phyloP scores from a whole-genome alignment of 768 basidiomycete genomes.

The Trametes punicea region DNA sequence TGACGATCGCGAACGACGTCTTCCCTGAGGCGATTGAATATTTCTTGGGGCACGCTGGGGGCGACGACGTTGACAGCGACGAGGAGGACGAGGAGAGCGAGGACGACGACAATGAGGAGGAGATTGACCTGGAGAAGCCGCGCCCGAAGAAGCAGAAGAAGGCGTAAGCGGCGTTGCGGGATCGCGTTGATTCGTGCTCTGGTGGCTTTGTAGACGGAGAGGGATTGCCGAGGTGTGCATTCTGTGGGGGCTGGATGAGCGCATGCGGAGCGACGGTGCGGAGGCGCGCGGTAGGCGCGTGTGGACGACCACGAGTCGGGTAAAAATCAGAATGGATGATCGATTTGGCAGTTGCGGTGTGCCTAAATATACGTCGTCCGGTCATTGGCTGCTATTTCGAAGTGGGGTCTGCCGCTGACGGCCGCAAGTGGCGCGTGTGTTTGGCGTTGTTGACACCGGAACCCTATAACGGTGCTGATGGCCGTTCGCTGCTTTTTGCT shows the following conservation, averaged over 20 bases:
- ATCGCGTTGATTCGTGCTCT: background rate
- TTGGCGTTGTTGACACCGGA: constrained; percentile 6
- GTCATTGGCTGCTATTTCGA: constrained; percentile 21
- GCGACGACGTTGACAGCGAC: constrained; percentile 60
- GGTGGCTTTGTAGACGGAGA: background rate
- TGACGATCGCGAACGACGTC: constrained; percentile 69
- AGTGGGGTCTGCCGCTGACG: constrained; percentile 2
- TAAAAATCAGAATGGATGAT: constrained; percentile 3
- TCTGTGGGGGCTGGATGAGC: background rate
- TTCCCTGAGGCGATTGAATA: constrained; percentile 81
- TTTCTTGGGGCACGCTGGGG: constrained; percentile 66
- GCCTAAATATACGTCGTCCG: constrained; percentile 8
- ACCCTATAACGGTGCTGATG: background rate
- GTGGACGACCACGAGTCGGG: background rate
- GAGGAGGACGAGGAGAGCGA: constrained; percentile 66
- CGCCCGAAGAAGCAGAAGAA: constrained; percentile 67
- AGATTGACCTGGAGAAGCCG: constrained; percentile 88
- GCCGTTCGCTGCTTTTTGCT: background rate
- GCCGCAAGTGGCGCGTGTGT: constrained; percentile 13
- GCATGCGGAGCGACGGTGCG: constrained; percentile 1
- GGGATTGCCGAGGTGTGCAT: constrained; percentile 1
- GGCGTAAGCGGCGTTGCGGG: constrained; percentile 36
- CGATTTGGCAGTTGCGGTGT: constrained; percentile 2
- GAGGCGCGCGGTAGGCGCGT: background rate
- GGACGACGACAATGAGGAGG: constrained; percentile 76